Evolutionary conservation across 2,329 filamentous ascomycete genomes (phyloP).

Genomic region (Fusarium dlaminii): DNA sequence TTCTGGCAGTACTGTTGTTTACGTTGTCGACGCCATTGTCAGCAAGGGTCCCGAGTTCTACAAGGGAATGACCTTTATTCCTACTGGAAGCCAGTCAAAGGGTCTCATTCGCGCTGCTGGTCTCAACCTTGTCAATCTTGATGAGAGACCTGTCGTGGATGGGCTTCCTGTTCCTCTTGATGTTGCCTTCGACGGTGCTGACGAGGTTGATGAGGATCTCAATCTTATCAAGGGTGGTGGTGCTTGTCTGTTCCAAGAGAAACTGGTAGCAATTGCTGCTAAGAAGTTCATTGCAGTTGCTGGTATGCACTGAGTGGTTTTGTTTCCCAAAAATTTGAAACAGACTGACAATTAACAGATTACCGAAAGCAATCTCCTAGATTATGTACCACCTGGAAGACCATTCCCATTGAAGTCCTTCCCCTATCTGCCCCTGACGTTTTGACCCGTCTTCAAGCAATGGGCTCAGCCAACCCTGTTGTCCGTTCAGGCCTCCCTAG

Average conservation of each 20-base stretch:
- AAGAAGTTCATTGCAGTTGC: constrained; percentile 90
- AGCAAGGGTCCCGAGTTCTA: constrained; percentile 65
- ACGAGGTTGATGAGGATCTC: constrained; percentile 93
- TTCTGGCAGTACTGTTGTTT: constrained; percentile 82
- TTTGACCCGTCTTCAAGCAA: constrained; percentile 72
- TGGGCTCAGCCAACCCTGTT: constrained; percentile 77
- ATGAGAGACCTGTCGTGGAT: constrained; percentile 68
- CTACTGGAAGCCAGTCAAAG: constrained; percentile 91
- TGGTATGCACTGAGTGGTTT: constrained; percentile 57
- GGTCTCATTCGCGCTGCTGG: constrained; percentile 85
- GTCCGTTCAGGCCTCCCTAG: constrained; percentile 77
- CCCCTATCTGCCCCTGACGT: constrained; percentile 84
- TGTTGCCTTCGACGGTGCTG: constrained; percentile 94
- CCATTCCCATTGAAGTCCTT: constrained; percentile 92
- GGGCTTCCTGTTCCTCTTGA: constrained; percentile 70
- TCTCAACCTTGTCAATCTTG: constrained; percentile 79
- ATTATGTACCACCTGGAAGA: constrained; percentile 80
- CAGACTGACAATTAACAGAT: constrained; percentile 60
- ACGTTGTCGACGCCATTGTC: constrained; percentile 84
- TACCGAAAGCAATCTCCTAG: constrained; percentile 87
- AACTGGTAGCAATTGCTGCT: constrained; percentile 86
- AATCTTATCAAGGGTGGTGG: constrained; percentile 99
- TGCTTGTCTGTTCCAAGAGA: constrained; percentile 98
- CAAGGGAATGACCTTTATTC: constrained; percentile 81
- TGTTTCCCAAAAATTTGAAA: background rate